Base-by-base conservation (phyloP, 139 green algal genomes). In the Closterium sp. region DNA sequence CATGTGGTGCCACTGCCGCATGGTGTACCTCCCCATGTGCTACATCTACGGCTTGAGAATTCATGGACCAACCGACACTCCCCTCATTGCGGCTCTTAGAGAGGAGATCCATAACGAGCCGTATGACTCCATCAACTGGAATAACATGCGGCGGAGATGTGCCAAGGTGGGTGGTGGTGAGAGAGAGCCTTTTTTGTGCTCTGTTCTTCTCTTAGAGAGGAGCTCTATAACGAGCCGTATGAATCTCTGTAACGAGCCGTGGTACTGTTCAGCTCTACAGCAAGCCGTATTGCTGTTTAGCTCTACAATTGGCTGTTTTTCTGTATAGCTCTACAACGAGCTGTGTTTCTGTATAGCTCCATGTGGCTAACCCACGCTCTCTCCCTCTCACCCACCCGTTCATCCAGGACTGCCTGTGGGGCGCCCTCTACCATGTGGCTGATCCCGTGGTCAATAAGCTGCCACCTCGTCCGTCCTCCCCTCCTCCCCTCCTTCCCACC, bases 21-120 rank as follows among this genome's bases (percentile, higher is more conserved):
- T 98, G 97, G 97, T 99, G 38, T 99, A 99, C 95, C 96, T 99
- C 64, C 98, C 98, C 86, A 99, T 99, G 98, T 97, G 95, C 88
- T 99, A 99, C 90, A 85, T 99, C 43, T 99, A 99, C 91, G 98
- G 97, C 36, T 90, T 92, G 86, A 93, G 98, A 2, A 28, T 12
- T n/a, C 34, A 28, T 1, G 89, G 83, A 30, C n/a, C 33, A 10
- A 32, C 33, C 6, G 33, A 85, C 25, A 86, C 43, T 12, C 25
- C 36, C 36, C 91, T 94, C 4, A 55, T 90, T 28, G 66, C 30
- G 4, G 95, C 93, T 87, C 93, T 98, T 90, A 96, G 94, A 36
- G 36, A 96, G 88, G 98, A 99, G 96, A 94, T 99, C 64, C 99
- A 98, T 95, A 87, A 94, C 0, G 43, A 94, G 89, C 93, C 95